Evolutionary conservation across 495 filamentous ascomycete species (phyloP).

Genomic region (Neurospora intermedia): DNA sequence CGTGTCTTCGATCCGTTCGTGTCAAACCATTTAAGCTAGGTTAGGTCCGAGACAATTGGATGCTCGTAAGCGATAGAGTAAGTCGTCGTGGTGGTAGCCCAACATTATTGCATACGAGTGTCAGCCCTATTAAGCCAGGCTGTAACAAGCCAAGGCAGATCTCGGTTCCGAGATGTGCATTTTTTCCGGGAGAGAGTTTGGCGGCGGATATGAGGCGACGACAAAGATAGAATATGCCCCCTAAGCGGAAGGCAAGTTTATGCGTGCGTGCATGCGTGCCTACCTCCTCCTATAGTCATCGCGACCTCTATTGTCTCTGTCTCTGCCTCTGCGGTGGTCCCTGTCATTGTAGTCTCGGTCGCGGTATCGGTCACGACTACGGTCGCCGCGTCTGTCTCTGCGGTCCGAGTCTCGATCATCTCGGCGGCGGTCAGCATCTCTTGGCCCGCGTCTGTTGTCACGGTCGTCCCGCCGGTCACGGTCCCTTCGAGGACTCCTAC

Average conservation of each 20-base stretch:
- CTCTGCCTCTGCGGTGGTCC: conserved; percentile 11
- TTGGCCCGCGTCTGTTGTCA: neutral
- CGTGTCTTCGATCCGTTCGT: neutral
- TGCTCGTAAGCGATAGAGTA: neutral
- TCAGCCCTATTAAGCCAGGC: neutral
- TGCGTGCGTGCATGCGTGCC: neutral
- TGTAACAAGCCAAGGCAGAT: neutral
- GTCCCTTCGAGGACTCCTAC: conserved; percentile 2
- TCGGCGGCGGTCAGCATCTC: conserved; percentile 1
- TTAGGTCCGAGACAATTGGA: neutral
- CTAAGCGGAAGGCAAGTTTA: neutral
- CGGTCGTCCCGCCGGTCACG: conserved; percentile 3
- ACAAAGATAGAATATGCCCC: neutral
- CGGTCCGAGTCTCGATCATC: conserved; percentile 1
- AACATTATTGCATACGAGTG: neutral
- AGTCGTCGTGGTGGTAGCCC: neutral
- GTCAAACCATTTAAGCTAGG: neutral
- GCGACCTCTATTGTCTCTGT: conserved; percentile 10
- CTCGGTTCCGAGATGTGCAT: neutral
- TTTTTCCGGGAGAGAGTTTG: neutral
- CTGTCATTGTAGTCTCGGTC: conserved; percentile 13
- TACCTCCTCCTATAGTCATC: conserved; percentile 9
- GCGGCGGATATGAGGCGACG: neutral
- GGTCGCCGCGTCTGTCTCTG: conserved; percentile 20
- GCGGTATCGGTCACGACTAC: conserved; percentile 8